Evolutionary conservation across 768 basidiomycete genomes (phyloP).

Genomic region (Rhodotorula babjevae): DNA sequence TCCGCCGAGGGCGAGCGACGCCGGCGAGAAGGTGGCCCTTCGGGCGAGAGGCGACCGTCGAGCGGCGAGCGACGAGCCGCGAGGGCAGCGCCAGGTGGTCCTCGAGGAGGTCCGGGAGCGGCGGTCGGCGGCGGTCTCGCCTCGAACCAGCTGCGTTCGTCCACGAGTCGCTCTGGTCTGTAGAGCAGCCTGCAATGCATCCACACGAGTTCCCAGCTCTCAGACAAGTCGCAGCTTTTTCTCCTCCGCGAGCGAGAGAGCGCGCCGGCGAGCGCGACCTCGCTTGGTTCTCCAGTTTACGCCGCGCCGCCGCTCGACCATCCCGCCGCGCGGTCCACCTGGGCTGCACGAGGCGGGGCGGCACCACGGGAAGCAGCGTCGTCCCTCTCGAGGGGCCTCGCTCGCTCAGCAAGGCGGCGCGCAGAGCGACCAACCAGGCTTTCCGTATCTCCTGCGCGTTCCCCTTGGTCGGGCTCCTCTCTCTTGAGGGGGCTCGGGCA

Average conservation of each 20-base stretch:
- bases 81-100: too few species aligned
- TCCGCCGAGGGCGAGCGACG: too few species aligned
- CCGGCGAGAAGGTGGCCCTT: too few species aligned
- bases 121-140: too few species aligned
- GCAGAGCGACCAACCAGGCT: neutral
- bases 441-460: constrained; percentile 1
- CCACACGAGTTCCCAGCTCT: too few species aligned
- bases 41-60: too few species aligned
- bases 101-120: too few species aligned
- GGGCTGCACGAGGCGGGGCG: too few species aligned
- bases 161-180: too few species aligned
- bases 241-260: neutral
- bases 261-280: neutral
- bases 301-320: neutral
- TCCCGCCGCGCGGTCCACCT: neutral
- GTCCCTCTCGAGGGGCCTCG: neutral
- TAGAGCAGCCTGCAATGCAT: too few species aligned
- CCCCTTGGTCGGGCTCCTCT: neutral
- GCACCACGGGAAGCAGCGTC: neutral
- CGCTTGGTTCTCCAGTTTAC: constrained; percentile 8
- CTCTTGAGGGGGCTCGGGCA: neutral
- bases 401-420: neutral
- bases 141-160: too few species aligned
- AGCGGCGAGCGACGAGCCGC: too few species aligned
- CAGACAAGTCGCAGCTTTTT: neutral